Conservation (phyloP, 2,329 filamentous ascomycete genomes). For the Neofusicoccum ribis region DNA sequence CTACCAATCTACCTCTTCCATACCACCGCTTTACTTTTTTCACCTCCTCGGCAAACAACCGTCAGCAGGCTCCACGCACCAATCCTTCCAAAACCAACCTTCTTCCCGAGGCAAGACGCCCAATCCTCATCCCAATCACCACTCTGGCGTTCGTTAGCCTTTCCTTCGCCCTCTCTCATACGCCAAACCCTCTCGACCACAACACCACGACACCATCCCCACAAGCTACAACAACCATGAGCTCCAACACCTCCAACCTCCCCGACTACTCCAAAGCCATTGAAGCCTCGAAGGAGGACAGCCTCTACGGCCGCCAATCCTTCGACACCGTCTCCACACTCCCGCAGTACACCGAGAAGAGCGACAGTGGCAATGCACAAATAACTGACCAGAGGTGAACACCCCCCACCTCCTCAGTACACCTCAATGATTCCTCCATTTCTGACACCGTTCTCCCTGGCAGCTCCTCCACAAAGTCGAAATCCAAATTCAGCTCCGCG, state of each 20-base stretch:
- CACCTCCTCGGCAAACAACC: too few species aligned
- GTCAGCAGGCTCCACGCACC: too few species aligned
- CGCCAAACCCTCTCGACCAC: neutral
- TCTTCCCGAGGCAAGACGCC: neutral
- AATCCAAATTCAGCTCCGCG: neutral
- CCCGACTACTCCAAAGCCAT: neutral
- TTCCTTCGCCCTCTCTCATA: neutral
- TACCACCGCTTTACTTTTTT: too few species aligned
- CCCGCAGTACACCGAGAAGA: neutral
- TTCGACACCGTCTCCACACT: neutral
- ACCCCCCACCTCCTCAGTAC: neutral
- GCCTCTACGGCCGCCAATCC: neutral
- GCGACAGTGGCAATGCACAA: neutral
- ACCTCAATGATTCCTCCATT: neutral
- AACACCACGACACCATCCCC: neutral
- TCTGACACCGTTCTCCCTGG: neutral
- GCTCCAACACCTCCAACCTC: too few species aligned
- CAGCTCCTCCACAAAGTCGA: neutral
- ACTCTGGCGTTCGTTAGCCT: neutral
- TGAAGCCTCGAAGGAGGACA: neutral
- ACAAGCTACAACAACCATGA: neutral
- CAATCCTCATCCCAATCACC: neutral
- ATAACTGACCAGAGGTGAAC: neutral
- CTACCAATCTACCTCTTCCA: too few species aligned
- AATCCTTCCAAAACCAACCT: neutral